Evolutionary conservation across 2,329 filamentous ascomycete genomes (phyloP).

Genomic region (Coniella vitis): DNA sequence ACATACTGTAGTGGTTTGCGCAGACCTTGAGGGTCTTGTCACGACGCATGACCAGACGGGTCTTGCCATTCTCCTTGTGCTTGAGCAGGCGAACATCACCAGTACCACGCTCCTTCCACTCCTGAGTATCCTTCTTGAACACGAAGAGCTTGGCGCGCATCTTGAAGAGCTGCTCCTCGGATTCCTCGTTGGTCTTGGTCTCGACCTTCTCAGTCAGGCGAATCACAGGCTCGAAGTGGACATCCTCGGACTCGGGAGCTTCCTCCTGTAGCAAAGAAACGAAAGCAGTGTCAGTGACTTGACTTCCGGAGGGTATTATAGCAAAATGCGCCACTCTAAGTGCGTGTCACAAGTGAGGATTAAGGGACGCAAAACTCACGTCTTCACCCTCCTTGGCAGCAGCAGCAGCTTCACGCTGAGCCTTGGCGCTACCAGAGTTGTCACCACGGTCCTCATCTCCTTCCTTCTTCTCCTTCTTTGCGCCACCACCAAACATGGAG

Average conservation of each 20-base stretch:
- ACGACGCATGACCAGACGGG: constrained; percentile 92
- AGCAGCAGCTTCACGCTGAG: constrained; percentile 57
- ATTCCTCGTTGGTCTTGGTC: constrained; percentile 95
- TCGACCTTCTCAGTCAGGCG: constrained; percentile 96
- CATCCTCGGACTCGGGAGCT: constrained; percentile 79
- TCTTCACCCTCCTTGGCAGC: constrained; percentile 51
- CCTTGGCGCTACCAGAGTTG: constrained; percentile 82
- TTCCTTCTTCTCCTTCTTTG: constrained; percentile 93
- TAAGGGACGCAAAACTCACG: constrained; percentile 33
- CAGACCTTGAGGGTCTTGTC: constrained; percentile 99
- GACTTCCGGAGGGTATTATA: not conserved
- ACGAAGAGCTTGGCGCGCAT: constrained; percentile 99
- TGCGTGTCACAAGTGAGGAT: not conserved
- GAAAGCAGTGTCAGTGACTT: constrained; percentile 7
- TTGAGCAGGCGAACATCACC: constrained; percentile 94
- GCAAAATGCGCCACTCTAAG: too few relatives aligned
- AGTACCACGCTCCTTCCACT: constrained; percentile 99
- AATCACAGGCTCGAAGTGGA: constrained; percentile 96
- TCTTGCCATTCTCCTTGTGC: constrained; percentile 99
- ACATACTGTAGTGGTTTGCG: constrained; percentile 98
- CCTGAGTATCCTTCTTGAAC: constrained; percentile 83
- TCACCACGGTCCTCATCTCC: constrained; percentile 77
- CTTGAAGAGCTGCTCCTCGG: constrained; percentile 96
- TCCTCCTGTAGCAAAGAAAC: constrained; percentile 56
- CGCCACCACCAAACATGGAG: constrained; percentile 97